Conservation (phyloP, 2,329 filamentous ascomycete genomes). For the Aspergillus clavatus region DNA sequence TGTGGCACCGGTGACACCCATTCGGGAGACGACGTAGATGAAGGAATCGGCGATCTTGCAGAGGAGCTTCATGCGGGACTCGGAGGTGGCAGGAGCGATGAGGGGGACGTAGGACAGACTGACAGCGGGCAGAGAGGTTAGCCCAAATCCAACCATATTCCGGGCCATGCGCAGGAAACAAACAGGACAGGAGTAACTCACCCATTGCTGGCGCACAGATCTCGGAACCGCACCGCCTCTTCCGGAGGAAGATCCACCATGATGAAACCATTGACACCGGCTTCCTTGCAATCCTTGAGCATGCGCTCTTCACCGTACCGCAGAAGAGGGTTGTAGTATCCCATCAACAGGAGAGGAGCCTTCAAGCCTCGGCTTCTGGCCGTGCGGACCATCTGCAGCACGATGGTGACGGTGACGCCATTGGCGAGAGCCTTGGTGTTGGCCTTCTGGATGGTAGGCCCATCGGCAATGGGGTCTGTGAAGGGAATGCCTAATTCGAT, state of each 20-base stretch:
- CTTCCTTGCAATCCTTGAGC: conserved; percentile 74
- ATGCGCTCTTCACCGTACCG: conserved; percentile 91
- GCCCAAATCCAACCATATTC: not conserved
- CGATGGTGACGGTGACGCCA: conserved; percentile 75
- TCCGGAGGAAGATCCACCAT: conserved; percentile 95
- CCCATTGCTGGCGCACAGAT: conserved; percentile 32
- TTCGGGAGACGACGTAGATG: conserved; percentile 96
- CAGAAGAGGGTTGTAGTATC: conserved; percentile 95
- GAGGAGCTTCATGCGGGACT: conserved; percentile 87
- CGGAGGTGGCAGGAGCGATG: conserved; percentile 89
- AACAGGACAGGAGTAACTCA: conserved; percentile 22
- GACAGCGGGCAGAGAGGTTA: not conserved
- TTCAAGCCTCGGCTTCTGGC: conserved; percentile 72
- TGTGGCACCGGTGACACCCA: conserved; percentile 91
- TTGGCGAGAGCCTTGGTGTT: conserved; percentile 88
- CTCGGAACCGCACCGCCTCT: conserved; percentile 72
- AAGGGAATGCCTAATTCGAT: conserved; percentile 96
- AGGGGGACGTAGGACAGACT: conserved; percentile 94
- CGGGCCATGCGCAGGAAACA: not conserved
- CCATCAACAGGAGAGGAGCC: conserved; percentile 88
- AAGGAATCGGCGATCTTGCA: conserved; percentile 97
- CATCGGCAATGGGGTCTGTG: conserved; percentile 96
- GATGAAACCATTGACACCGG: conserved; percentile 92
- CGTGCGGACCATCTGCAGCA: conserved; percentile 76
- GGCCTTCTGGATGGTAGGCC: conserved; percentile 90